Evolutionary conservation across 108 stramenopile genomes (phyloP).

Genomic region (Schizochytrium sp.): DNA sequence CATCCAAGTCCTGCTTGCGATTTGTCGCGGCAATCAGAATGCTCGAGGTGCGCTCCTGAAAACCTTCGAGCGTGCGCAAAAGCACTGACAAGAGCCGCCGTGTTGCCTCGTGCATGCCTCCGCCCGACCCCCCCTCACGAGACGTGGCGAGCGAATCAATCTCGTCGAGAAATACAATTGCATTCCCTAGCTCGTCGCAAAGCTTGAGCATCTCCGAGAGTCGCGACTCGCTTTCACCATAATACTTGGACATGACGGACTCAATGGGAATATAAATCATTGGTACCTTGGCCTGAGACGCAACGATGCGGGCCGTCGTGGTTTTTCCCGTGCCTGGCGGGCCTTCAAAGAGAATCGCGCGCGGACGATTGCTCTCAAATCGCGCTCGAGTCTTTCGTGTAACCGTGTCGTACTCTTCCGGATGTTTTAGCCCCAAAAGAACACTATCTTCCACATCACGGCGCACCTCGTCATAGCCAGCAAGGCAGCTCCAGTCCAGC

Average conservation of each 20-base stretch:
- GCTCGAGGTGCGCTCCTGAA: neutral
- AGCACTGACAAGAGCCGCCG: neutral
- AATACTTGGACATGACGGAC: neutral
- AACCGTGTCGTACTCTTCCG: conserved; percentile 11
- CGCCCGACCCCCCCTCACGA: neutral
- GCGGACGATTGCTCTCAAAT: neutral
- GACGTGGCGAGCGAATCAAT: conserved; percentile 3
- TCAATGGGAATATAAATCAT: conserved; percentile 16
- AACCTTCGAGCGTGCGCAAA: conserved; percentile 14
- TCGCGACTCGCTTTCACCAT: conserved; percentile 10
- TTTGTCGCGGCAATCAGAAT: conserved; percentile 17
- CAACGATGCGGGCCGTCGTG: conserved; percentile 21
- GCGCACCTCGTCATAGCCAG: conserved; percentile 2
- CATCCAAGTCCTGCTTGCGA: conserved; percentile 18
- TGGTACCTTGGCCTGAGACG: neutral
- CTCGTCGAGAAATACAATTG: conserved; percentile 14
- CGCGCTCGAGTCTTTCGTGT: neutral
- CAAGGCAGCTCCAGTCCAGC: conserved; percentile 17
- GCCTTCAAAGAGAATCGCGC: conserved; percentile 15
- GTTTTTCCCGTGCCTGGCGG: conserved; percentile 25
- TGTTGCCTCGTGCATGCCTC: neutral
- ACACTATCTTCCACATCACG: conserved; percentile 1
- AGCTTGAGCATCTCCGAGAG: conserved; percentile 15
- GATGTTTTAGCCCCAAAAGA: conserved; percentile 12
- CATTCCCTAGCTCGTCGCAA: neutral